These are phyloP conservation scores for Xeromyces bisporus DNA, from an alignment of 495 filamentous ascomycete species.

Conservation along the genomic window DNA sequence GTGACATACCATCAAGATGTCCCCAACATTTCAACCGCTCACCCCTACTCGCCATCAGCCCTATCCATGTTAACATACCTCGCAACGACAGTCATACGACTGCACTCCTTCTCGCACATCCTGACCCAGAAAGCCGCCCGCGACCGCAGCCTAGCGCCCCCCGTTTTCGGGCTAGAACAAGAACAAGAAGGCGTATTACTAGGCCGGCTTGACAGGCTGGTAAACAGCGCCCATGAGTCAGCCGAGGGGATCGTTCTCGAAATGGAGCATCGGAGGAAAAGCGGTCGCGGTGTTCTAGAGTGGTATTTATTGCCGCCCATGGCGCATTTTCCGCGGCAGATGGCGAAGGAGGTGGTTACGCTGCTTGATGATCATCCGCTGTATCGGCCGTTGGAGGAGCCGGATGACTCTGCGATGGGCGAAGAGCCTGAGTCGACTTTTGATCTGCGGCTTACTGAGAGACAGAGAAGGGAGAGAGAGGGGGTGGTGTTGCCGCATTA, in stretches of 20 bases:
- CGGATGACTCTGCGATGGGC: slow-evolving; percentile 12
- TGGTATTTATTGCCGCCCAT: slow-evolving; percentile 50
- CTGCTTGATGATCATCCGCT: slow-evolving; percentile 64
- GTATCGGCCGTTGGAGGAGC: slow-evolving; percentile 35
- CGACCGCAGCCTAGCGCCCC: slow-evolving; percentile 50
- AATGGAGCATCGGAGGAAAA: slow-evolving; percentile 70
- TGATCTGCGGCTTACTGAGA: slow-evolving; percentile 71
- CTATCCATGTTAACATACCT: slow-evolving; percentile 44
- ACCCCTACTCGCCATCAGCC: slow-evolving; percentile 49
- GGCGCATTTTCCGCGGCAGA: slow-evolving; percentile 15
- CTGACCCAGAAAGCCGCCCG: slow-evolving; percentile 48
- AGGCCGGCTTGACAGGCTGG: slow-evolving; percentile 31
- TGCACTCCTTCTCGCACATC: slow-evolving; percentile 51
- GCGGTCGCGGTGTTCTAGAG: slow-evolving; percentile 60
- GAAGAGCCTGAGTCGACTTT: slow-evolving; percentile 59
- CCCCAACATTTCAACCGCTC: slow-evolving; percentile 33
- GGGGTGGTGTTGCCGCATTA: slow-evolving; percentile 86
- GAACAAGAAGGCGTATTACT: slow-evolving; percentile 56
- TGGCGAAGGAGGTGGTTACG: slow-evolving; percentile 36
- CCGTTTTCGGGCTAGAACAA: slow-evolving; percentile 61
- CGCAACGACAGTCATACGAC: slow-evolving; percentile 47
- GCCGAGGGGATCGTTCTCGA: slow-evolving; percentile 53
- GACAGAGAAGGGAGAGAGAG: slow-evolving; percentile 69
- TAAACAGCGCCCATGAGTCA: slow-evolving; percentile 27
- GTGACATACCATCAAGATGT: slow-evolving; percentile 31